phyloP scores from a whole-genome alignment of 2,329 filamentous ascomycete species.

The Bipolaris sorokiniana region DNA sequence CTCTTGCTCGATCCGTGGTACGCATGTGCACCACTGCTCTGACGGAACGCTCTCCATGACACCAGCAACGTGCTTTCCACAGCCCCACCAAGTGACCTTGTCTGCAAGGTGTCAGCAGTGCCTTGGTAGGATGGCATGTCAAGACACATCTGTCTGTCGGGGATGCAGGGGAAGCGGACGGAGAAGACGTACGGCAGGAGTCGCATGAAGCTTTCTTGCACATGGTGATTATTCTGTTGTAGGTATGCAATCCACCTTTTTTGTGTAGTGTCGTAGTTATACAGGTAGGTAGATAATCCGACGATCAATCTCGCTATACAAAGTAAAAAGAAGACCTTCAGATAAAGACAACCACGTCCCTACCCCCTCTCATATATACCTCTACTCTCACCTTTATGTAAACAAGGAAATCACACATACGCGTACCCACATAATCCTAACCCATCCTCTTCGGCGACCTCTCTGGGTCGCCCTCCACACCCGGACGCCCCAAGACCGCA shows the following conservation, averaged over 20 bases:
- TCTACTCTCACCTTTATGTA: background rate
- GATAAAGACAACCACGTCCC: background rate
- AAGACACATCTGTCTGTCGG: background rate
- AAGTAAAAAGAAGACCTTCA: background rate
- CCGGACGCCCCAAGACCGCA: too few relatives aligned
- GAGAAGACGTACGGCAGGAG: constrained; percentile 63
- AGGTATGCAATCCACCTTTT: background rate
- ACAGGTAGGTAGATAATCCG: background rate
- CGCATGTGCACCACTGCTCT: constrained; percentile 68
- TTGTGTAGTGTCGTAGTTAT: background rate
- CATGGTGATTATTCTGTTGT: constrained; percentile 54
- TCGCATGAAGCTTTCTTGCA: constrained; percentile 69
- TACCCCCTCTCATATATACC: background rate
- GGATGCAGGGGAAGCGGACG: too few relatives aligned
- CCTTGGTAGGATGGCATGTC: background rate
- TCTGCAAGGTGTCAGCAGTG: constrained; percentile 42
- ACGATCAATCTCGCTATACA: background rate
- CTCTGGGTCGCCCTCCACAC: background rate
- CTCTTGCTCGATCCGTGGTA: constrained; percentile 66
- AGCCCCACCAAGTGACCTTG: constrained; percentile 70
- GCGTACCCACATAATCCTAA: background rate
- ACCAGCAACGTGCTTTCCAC: constrained; percentile 64
- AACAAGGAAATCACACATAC: background rate
- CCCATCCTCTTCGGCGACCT: too few relatives aligned
- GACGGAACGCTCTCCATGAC: constrained; percentile 67